These are phyloP conservation scores for Russula vinacea DNA, from an alignment of 768 basidiomycete genomes.

Conservation along the genomic window DNA sequence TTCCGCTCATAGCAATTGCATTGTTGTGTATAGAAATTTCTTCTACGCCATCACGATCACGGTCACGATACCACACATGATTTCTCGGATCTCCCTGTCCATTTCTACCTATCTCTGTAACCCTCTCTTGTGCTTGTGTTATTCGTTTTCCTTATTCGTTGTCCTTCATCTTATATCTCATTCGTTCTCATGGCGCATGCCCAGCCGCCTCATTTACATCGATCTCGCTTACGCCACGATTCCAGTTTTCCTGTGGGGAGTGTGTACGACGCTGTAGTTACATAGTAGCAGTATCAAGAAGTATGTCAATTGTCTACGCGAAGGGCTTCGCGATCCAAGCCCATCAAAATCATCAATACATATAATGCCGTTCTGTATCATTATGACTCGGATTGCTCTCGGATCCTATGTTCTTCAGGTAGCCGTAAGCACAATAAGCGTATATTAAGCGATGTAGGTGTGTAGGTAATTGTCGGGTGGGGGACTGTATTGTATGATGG, in stretches of 20 bases:
- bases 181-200: conserved; percentile 1
- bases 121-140: conserved; percentile 4
- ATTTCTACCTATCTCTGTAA: conserved; percentile 1
- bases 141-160: conserved; percentile 27
- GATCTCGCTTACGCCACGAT: conserved; percentile 1
- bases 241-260: not conserved
- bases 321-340: conserved; percentile 52
- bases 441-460: too few species aligned
- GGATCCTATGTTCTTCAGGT: not conserved
- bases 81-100: conserved; percentile 2
- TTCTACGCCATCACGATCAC: conserved; percentile 20
- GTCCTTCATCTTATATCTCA: not conserved
- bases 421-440: not conserved
- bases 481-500: too few species aligned
- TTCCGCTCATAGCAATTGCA: conserved; percentile 23
- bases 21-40: conserved; percentile 28
- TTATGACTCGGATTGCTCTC: not conserved
- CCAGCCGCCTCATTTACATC: not conserved
- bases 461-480: too few species aligned
- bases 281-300: conserved; percentile 28
- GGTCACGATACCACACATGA: conserved; percentile 15
- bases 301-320: conserved; percentile 34
- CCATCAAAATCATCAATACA: conserved; percentile 32
- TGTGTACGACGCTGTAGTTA: conserved; percentile 22
- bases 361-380: not conserved